Evolutionary conservation across 2,329 filamentous ascomycete genomes (phyloP).

Genomic region (Zasmidium cellare): DNA sequence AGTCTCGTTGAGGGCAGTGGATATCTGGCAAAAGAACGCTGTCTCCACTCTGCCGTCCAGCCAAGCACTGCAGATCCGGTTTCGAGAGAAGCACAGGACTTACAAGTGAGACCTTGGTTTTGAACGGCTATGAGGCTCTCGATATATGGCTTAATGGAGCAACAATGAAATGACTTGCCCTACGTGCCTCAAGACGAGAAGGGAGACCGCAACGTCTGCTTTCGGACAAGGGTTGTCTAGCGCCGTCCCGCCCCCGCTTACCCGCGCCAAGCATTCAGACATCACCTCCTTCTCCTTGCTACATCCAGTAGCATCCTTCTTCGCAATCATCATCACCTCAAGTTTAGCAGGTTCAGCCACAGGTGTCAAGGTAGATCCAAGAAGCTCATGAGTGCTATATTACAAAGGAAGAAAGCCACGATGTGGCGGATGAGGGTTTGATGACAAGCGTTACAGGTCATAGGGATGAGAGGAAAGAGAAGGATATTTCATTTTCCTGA

Average conservation of each 20-base stretch:
- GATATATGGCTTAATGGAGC: background rate
- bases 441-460: too few species aligned
- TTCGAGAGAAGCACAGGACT: background rate
- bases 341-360: too few species aligned
- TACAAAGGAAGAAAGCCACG: too few species aligned
- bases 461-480: too few species aligned
- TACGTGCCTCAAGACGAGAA: background rate
- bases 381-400: too few species aligned
- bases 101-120: background rate
- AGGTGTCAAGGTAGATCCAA: too few species aligned
- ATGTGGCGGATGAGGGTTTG: too few species aligned
- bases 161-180: background rate
- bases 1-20: background rate
- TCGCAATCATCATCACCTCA: background rate
- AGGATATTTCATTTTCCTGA: too few species aligned
- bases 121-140: background rate
- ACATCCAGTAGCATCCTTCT: too few species aligned
- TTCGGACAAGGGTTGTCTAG: background rate
- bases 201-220: background rate
- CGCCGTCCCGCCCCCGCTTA: background rate
- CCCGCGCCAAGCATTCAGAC: background rate
- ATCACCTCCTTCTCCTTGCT: background rate
- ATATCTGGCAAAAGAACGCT: background rate
- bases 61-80: background rate
- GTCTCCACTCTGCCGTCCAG: background rate